Base-by-base conservation (phyloP, 2,329 filamentous ascomycete genomes). In the Fusarium verrucosum region DNA sequence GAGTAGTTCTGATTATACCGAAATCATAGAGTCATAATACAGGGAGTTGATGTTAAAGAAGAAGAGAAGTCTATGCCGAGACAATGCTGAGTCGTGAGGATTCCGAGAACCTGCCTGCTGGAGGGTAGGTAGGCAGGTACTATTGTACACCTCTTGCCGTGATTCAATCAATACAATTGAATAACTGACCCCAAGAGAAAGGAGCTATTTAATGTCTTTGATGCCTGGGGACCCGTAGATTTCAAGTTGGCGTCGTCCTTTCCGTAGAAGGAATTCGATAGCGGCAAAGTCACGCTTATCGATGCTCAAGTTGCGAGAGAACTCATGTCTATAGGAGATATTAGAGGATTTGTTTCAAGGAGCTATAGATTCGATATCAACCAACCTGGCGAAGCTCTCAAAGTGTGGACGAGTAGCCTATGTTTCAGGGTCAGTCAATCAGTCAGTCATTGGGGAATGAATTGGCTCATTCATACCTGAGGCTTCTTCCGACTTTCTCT, bases 211-310 rank as follows among this genome's bases (percentile, higher is more conserved):
- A 59, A 96, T 89, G 75, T 95, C 92, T 72, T 88, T 92, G 71
- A 96, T 93, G 4, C 89, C 90, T 23, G 90, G 88, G 7, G 89
- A 86, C n/a, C 89, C 87, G 77, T 95, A 95, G 41, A 88, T 85
- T 64, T 96, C 92, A 17, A 97, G 81, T 74, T 97, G 92, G 40
- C 92, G 85, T 36, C 86, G 84, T 20, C 94, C 94, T 75, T 92
- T 94, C 59, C 94, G 86, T 47, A 97, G 75, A 30, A 96, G 80
- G 75, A 92, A 95, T 76, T 97, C 94, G 55, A 97, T 89, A 7
- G 92, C 89, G 16, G 84, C 82, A 77, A 97, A 97, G 73, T 97
- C 92, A 69, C 92, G 92, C 78, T 92, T 95, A 76, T 91, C 89
- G 52, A 96, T 76, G 10, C 76, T 74, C 13, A 87, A 73, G 72